phyloP scores from a whole-genome alignment of 148 eudicot genomes.

The Dysphania ambrosioides region DNA sequence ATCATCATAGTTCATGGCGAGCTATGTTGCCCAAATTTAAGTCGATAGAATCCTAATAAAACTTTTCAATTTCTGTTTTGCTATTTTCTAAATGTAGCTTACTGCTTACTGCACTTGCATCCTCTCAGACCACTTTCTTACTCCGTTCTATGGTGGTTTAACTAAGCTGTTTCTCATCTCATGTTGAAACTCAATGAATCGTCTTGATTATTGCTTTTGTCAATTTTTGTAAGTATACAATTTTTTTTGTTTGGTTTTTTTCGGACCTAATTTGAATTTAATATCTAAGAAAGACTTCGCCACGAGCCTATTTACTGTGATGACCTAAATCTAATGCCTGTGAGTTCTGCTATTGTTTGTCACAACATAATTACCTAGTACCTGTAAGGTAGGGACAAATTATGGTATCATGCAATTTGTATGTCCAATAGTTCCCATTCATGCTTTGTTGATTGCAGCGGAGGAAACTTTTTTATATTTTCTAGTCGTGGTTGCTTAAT shows the following conservation, averaged over 20 bases:
- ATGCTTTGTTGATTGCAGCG: neutral
- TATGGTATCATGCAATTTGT: neutral
- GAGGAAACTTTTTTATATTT: neutral
- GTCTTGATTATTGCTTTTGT: neutral
- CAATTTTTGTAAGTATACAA: neutral
- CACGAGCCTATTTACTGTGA: too few relatives aligned
- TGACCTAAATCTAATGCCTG: neutral
- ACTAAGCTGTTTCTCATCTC: neutral
- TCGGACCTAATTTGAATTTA: neutral
- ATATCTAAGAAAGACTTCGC: too few relatives aligned
- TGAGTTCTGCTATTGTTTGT: neutral
- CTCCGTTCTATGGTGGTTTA: neutral
- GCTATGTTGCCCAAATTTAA: neutral
- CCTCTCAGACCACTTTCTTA: neutral
- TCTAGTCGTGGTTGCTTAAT: neutral
- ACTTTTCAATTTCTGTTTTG: neutral
- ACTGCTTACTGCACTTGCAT: neutral
- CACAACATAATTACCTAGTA: neutral
- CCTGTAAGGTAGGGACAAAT: neutral
- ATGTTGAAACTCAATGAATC: neutral
- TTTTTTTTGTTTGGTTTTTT: neutral
- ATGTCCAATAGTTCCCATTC: neutral
- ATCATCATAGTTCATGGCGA: neutral
- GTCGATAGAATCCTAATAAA: neutral
- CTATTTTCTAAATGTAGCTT: neutral